Base-by-base conservation (phyloP, 2,329 filamentous ascomycete species). In the Albophoma yamanashiensis region DNA sequence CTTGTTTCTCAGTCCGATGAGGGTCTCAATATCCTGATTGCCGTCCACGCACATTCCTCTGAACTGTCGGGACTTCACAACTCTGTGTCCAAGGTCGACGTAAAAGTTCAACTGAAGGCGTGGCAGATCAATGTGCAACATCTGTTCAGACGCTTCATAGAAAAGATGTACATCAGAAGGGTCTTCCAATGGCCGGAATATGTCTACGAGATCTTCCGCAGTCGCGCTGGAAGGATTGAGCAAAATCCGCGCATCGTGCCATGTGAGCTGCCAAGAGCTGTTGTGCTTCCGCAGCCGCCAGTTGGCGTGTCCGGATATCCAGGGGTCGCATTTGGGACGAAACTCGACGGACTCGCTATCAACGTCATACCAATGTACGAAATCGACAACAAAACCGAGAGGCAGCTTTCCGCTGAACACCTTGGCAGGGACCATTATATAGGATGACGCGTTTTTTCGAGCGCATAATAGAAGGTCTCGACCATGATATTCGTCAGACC, bases 1-100 rank as follows among this genome's bases (percentile, higher is more conserved):
- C 61, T 78, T 82, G 65, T 72, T 80, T 1, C 64, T 36, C 0
- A 86, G 70, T 0, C 83, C 83, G 39, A 78, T 64, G 5, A 85
- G 68, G 0, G 80, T 77, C 0, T 73, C 78, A 2, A 83, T 65
- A 2, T 67, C 65, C 63, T 84, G 82, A 14, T 73, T 36, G 0
- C 61, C 17, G 62, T 84, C 80, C 2, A 87, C 64, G 0, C 65
- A 62, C 76, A 83, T 81, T 1, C 77, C 79, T 0, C 74, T 72
- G 60, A 79, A 81, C 59, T 85, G 76, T 7, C 73, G 75, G 0
- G 78, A 84, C n/a, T 65, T 59, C 2, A 85, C 62, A 0, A 52
- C 50, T 0, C 63, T 57, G 0, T 66, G 63, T 0, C 69, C 67
- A 2, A 60, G 17, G 1, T 64, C 62, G 1, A 82, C 58, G 9